phyloP scores from a whole-genome alignment of 2,329 filamentous ascomycete genomes.

The Venturia pyrina region DNA sequence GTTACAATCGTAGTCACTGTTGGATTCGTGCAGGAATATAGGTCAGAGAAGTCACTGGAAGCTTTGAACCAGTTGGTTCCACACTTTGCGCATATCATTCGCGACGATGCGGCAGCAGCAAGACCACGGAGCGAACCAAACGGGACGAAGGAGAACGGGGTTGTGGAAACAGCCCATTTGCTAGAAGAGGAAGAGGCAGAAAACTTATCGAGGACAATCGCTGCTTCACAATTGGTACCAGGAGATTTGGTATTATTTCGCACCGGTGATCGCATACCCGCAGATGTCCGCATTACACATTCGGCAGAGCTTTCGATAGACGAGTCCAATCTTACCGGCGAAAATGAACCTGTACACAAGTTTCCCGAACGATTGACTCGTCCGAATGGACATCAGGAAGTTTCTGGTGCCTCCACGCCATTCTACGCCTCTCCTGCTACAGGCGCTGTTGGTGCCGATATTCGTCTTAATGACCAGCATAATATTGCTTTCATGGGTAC shows the following conservation, averaged over 20 bases:
- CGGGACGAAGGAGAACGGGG: slow-evolving; percentile 17
- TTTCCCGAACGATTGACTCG: slow-evolving; percentile 50
- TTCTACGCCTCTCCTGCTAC: slow-evolving; percentile 49
- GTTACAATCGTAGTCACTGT: slow-evolving; percentile 96
- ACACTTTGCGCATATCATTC: slow-evolving; percentile 90
- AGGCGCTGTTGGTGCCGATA: slow-evolving; percentile 52
- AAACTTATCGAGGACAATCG: slow-evolving; percentile 70
- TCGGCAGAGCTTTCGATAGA: slow-evolving; percentile 87
- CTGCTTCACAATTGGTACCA: slow-evolving; percentile 77
- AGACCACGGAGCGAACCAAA: slow-evolving; percentile 18
- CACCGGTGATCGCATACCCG: slow-evolving; percentile 91
- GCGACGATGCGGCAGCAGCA: slow-evolving; percentile 34
- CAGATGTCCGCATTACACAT: slow-evolving; percentile 88
- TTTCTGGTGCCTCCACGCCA: slow-evolving; percentile 26
- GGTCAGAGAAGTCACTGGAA: slow-evolving; percentile 94
- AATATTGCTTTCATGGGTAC: slow-evolving; percentile 99
- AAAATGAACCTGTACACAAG: slow-evolving; percentile 87
- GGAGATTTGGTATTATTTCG: slow-evolving; percentile 91
- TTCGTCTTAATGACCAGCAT: slow-evolving; percentile 62
- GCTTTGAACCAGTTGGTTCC: slow-evolving; percentile 88
- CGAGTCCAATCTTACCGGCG: slow-evolving; percentile 91
- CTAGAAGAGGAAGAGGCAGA: slow-evolving; percentile 53
- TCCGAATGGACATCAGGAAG: slow-evolving; percentile 10
- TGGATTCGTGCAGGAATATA: slow-evolving; percentile 93
- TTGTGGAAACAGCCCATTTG: slow-evolving; percentile 37